Evolutionary conservation across 306 rosid genomes (phyloP), one percentile per base, ranked within the genome.

Genomic region (Vigna nakashimae): DNA sequence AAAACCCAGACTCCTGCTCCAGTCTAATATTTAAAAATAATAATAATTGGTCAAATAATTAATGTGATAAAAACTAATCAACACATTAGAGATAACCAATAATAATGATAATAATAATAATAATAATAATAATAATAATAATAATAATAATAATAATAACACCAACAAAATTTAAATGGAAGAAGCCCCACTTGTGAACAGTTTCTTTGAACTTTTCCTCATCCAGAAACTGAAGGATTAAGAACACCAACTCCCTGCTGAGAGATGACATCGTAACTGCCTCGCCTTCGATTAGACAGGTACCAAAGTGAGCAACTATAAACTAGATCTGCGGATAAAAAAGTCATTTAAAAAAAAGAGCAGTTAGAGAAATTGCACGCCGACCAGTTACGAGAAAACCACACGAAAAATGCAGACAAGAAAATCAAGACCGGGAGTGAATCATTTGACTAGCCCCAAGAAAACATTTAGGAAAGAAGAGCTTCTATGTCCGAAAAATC

Each of bases 121-220:
- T 4, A 40, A 9, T 40, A 40, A 42, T 42, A 9, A 28, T 50
- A 83, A 69, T 16, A 6, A 36, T 56, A 83, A 9, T 40, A 40
- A 42, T 42, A 42, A 28, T 50, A 83, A 69, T 16, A n/a, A n/a
- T n/a, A 6, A 36, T 56, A 83, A 76, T 72, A 30, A 72, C 53
- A 46, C 52, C 60, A 65, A 53, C 22, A 40, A 76, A 77, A 80
- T 36, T 42, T 9, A 42, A 42, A 9, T 42, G 96, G 86, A 79
- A 51, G 15, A 60, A 82, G 73, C 91, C 89, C 86, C 89, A 95
- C 99, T 88, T 95, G 77, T 95, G 99, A 83, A 95, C 98, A 77
- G 99, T 92, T 88, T 95, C 99, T 71, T 95, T 95, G 82, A 95
- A 95, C 87, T 95, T 95, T 82, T 92, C 99, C 88, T 95, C 99